A percentile compares a stretch with the other conserved stretches of the same genome.
These are phyloP conservation scores for Fraxinus latifolia DNA, from an alignment of 305 asterid species.

Conservation along the genomic window DNA sequence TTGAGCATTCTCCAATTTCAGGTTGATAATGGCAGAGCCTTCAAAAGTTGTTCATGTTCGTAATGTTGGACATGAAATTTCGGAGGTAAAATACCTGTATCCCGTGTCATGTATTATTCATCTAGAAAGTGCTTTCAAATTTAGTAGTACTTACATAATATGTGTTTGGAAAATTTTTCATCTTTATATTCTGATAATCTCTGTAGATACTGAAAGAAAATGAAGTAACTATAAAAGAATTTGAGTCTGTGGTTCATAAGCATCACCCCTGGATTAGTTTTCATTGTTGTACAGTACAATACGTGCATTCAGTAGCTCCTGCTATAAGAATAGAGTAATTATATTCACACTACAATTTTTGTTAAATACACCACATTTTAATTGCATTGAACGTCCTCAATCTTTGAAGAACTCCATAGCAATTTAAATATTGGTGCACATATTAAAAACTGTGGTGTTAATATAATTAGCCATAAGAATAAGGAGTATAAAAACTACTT, in stretches of 20 bases:
- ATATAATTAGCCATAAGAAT: background rate
- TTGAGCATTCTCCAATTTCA: slow-evolving; percentile 26
- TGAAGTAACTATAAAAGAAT: background rate
- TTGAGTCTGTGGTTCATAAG: background rate
- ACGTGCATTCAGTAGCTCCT: background rate
- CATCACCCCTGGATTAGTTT: background rate
- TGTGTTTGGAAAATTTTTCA: slow-evolving; percentile 1
- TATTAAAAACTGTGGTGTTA: too few relatives aligned
- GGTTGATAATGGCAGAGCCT: slow-evolving; percentile 69
- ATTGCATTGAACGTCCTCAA: too few relatives aligned
- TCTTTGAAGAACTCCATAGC: too few relatives aligned
- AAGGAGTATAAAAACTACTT: background rate
- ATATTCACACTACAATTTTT: too few relatives aligned
- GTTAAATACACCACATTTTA: too few relatives aligned
- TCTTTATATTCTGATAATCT: background rate
- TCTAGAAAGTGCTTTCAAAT: too few relatives aligned
- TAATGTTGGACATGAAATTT: slow-evolving; percentile 91
- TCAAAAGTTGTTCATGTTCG: slow-evolving; percentile 95
- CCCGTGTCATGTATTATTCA: too few relatives aligned
- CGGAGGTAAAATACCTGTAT: slow-evolving; percentile 53
- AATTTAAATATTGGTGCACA: too few relatives aligned
- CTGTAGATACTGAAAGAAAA: background rate
- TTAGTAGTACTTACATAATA: background rate
- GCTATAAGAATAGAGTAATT: background rate
- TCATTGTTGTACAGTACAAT: background rate